Evolutionary conservation across 495 filamentous ascomycete genomes (phyloP).

Genomic region (Neurospora tetraspora): DNA sequence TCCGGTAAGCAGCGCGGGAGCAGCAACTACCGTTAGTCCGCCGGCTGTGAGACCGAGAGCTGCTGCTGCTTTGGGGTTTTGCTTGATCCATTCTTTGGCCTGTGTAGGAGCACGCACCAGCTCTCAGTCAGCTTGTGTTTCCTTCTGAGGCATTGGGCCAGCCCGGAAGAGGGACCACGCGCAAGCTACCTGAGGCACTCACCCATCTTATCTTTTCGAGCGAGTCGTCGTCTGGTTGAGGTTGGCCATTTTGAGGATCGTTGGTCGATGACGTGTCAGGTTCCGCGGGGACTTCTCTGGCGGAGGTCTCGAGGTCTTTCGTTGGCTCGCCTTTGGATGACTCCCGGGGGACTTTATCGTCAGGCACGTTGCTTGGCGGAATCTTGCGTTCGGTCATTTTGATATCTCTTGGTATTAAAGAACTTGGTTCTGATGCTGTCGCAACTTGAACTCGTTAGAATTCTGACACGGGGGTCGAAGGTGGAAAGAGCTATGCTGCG

Average conservation of each 20-base stretch:
- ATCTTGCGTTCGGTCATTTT: background rate
- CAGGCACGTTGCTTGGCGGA: background rate
- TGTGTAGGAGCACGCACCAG: background rate
- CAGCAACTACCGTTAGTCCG: constrained; percentile 1
- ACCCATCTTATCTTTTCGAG: background rate
- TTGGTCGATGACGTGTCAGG: background rate
- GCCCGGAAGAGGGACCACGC: background rate
- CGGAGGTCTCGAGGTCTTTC: background rate
- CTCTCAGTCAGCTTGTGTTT: background rate
- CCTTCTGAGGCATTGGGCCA: background rate
- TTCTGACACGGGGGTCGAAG: too few relatives aligned
- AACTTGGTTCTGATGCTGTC: background rate
- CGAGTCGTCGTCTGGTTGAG: background rate
- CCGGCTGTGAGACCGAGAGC: background rate
- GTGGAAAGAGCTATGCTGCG: background rate
- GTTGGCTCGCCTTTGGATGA: background rate
- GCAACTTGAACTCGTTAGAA: background rate
- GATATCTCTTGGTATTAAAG: background rate
- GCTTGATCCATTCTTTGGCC: background rate
- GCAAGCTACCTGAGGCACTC: background rate
- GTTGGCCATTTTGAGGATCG: background rate
- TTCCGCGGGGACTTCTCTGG: background rate
- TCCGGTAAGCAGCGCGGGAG: background rate
- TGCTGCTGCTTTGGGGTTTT: constrained; percentile 3
- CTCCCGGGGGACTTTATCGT: background rate